Evolutionary conservation across 1,139 yeast genomes (phyloP).

Genomic region (Zygosaccharomyces pseudobailii): DNA sequence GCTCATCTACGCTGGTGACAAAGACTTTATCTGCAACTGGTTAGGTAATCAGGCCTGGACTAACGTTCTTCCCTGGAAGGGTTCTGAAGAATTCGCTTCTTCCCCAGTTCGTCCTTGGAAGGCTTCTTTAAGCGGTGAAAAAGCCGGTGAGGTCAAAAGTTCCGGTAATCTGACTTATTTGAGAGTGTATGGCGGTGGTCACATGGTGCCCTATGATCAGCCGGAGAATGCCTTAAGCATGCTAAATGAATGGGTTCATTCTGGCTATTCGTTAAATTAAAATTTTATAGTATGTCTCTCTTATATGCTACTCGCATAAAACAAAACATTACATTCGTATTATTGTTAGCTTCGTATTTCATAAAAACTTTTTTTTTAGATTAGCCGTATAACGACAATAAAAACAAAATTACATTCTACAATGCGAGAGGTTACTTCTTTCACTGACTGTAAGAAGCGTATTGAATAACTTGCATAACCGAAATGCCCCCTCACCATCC

Average conservation of each 20-base stretch:
- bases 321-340: too few species aligned
- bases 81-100: slow-evolving; percentile 46
- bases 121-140: slow-evolving; percentile 38
- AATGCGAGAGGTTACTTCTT: too few species aligned
- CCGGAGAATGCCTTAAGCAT: slow-evolving; percentile 69
- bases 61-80: slow-evolving; percentile 61
- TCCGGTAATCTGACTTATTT: slow-evolving; percentile 53
- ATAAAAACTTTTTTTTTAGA: not conserved
- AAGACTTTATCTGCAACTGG: slow-evolving; percentile 85
- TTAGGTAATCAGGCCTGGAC: slow-evolving; percentile 85
- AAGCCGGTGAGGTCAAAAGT: slow-evolving; percentile 57
- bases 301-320: not conserved
- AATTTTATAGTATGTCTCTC: not conserved
- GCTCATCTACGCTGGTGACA: slow-evolving; percentile 78
- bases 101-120: slow-evolving; percentile 40
- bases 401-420: too few species aligned
- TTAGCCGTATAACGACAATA: too few species aligned
- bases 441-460: too few species aligned
- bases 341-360: not conserved
- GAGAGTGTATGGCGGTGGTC: slow-evolving; percentile 64
- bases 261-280: slow-evolving; percentile 38
- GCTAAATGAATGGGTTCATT: slow-evolving; percentile 73
- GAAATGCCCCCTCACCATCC: slow-evolving; percentile 15
- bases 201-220: slow-evolving; percentile 79
- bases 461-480: too few species aligned